Percentiles rank a stretch among this genome's conserved stretches.
Evolutionary conservation across 192 early-diverging fungal genomes (phyloP).

Genomic region (Linnemannia schmuckeri): DNA sequence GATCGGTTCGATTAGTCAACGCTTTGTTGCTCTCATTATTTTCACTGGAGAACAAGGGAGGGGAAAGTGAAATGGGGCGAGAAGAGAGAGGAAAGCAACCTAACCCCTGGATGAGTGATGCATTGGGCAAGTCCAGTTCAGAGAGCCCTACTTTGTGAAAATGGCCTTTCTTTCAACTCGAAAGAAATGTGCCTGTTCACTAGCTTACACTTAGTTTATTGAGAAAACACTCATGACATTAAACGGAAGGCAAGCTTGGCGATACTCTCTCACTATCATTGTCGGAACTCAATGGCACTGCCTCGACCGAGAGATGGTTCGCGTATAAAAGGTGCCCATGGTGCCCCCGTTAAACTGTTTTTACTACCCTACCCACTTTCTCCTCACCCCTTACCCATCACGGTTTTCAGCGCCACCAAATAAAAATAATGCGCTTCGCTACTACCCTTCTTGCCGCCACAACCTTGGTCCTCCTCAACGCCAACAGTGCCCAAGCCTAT

Average conservation of each 20-base stretch:
- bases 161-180: too few relatives aligned
- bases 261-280: too few relatives aligned
- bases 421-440: slow-evolving; percentile 24
- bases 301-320: background rate
- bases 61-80: background rate
- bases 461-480: slow-evolving; percentile 21
- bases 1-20: background rate
- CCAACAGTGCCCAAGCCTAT: slow-evolving; percentile 31
- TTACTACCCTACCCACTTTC: background rate
- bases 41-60: background rate
- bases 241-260: too few relatives aligned
- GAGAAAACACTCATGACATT: too few relatives aligned
- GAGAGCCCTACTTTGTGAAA: too few relatives aligned
- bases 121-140: too few relatives aligned
- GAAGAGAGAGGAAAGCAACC: background rate
- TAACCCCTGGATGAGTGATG: background rate
- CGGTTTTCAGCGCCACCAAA: background rate
- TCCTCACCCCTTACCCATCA: background rate
- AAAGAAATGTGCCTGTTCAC: too few relatives aligned
- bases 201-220: too few relatives aligned
- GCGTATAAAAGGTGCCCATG: background rate
- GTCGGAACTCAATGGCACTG: too few relatives aligned
- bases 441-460: background rate
- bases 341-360: background rate
- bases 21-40: background rate